Conservation (phyloP, 2,329 filamentous ascomycete species). For the Pyrenophora teres region DNA sequence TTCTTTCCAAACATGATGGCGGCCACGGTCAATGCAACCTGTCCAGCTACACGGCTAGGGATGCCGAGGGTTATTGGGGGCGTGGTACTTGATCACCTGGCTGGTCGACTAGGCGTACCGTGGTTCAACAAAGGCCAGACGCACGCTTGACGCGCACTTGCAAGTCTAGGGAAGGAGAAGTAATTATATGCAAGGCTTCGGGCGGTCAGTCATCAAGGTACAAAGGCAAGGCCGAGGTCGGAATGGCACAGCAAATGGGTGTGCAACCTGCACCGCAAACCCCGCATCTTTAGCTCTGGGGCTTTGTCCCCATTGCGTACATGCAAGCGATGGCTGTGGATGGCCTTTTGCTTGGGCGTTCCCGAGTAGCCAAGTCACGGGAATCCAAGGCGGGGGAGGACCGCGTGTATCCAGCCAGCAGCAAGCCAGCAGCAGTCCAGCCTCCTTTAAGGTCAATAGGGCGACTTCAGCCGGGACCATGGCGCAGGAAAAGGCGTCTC, state of each 20-base stretch:
- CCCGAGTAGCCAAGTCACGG: conserved; percentile 13
- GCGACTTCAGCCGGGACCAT: conserved; percentile 11
- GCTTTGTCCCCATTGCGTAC: neutral
- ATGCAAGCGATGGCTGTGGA: conserved; percentile 8
- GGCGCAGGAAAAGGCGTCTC: conserved; percentile 4
- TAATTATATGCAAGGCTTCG: conserved; percentile 1
- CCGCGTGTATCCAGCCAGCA: neutral
- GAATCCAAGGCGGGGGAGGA: conserved; percentile 1
- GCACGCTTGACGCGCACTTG: conserved; percentile 3
- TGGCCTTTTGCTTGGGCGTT: conserved; percentile 13
- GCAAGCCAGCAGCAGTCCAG: neutral
- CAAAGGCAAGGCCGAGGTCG: conserved; percentile 11
- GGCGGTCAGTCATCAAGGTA: neutral
- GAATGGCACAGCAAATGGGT: conserved; percentile 21
- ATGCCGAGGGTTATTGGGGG: too few relatives aligned
- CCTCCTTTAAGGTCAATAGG: neutral
- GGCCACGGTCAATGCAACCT: neutral
- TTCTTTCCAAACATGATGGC: conserved; percentile 39
- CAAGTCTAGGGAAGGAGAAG: conserved; percentile 1
- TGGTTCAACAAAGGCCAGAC: conserved; percentile 3
- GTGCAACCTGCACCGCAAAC: conserved; percentile 16
- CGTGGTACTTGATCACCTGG: neutral
- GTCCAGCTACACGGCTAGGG: too few relatives aligned
- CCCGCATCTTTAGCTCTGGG: conserved; percentile 24
- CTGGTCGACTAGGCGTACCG: conserved; percentile 2